phyloP scores from a whole-genome alignment of 768 basidiomycete species.

The Tephrocybe sp. region DNA sequence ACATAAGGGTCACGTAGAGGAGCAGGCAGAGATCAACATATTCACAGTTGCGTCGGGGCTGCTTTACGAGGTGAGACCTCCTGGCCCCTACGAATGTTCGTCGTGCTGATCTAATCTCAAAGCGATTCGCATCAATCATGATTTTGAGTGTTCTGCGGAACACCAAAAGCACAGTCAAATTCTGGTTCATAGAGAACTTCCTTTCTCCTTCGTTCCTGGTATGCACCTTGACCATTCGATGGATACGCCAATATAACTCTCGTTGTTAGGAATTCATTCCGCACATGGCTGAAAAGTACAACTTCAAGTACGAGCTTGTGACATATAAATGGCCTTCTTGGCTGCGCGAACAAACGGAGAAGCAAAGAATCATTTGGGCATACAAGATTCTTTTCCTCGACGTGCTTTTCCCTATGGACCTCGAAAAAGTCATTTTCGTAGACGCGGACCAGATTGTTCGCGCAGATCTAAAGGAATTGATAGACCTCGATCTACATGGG shows the following conservation, averaged over 20 bases:
- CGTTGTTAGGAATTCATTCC: slow-evolving; percentile 84
- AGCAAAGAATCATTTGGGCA: slow-evolving; percentile 98
- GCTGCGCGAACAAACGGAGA: slow-evolving; percentile 96
- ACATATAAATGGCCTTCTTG: slow-evolving; percentile 99
- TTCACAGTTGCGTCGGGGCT: slow-evolving; percentile 98
- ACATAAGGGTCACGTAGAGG: slow-evolving; percentile 28
- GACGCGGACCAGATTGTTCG: slow-evolving; percentile 98
- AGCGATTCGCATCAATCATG: slow-evolving; percentile 99
- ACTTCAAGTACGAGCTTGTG: slow-evolving; percentile 95
- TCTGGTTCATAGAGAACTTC: slow-evolving; percentile 99
- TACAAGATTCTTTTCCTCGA: slow-evolving; percentile 99
- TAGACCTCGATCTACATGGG: slow-evolving; percentile 90
- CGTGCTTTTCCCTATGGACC: slow-evolving; percentile 97
- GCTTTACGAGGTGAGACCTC: slow-evolving; percentile 78
- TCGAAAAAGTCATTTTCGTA: slow-evolving; percentile 99
- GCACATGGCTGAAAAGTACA: slow-evolving; percentile 86
- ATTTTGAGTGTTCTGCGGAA: slow-evolving; percentile 93
- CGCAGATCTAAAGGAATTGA: slow-evolving; percentile 91
- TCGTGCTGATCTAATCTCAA: too few species aligned
- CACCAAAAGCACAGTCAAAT: slow-evolving; percentile 94
- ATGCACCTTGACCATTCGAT: slow-evolving; percentile 22
- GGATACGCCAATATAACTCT: neutral
- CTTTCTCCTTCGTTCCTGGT: slow-evolving; percentile 95
- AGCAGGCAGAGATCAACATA: slow-evolving; percentile 94
- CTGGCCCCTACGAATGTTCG: too few species aligned